Percentiles rank a stretch among this genome's conserved stretches.
phyloP scores from a whole-genome alignment of 2,329 filamentous ascomycete genomes.

The Rutstroemia sp. region DNA sequence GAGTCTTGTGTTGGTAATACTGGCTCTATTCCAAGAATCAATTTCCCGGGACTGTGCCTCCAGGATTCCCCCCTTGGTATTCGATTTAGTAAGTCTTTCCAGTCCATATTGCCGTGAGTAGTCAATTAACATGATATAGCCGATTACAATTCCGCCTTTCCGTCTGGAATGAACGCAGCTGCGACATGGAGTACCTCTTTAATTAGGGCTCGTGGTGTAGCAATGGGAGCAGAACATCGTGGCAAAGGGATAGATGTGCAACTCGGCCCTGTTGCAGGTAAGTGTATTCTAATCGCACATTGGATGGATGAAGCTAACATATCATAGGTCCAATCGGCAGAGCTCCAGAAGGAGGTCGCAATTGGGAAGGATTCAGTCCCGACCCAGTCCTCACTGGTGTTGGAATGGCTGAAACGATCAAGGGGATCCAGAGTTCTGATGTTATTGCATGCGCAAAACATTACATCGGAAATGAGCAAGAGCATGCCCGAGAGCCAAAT shows the following conservation, averaged over 20 bases:
- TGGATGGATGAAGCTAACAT: neutral
- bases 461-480: constrained; percentile 63
- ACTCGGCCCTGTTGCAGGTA: constrained; percentile 64
- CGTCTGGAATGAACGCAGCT: constrained; percentile 66
- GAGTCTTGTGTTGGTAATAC: constrained; percentile 29
- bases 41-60: constrained; percentile 27
- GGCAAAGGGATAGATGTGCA: constrained; percentile 69
- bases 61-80: constrained; percentile 29
- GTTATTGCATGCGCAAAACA: constrained; percentile 81
- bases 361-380: constrained; percentile 63
- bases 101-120: constrained; percentile 32
- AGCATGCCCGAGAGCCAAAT: constrained; percentile 32
- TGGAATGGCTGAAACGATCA: constrained; percentile 63
- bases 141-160: constrained; percentile 69
- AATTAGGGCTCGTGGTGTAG: constrained; percentile 60
- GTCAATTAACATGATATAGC: constrained; percentile 30
- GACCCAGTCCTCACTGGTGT: constrained; percentile 71
- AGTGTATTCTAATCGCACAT: neutral
- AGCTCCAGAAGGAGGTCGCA: constrained; percentile 60
- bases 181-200: constrained; percentile 69
- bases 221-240: constrained; percentile 62
- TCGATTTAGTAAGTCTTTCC: constrained; percentile 33
- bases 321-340: constrained; percentile 47
- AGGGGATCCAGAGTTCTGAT: constrained; percentile 70
- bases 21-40: constrained; percentile 26